A percentile compares a stretch with the other conserved stretches of the same genome.
Evolutionary conservation across 495 filamentous ascomycete genomes (phyloP).

Genomic region (Penicillium lividum): DNA sequence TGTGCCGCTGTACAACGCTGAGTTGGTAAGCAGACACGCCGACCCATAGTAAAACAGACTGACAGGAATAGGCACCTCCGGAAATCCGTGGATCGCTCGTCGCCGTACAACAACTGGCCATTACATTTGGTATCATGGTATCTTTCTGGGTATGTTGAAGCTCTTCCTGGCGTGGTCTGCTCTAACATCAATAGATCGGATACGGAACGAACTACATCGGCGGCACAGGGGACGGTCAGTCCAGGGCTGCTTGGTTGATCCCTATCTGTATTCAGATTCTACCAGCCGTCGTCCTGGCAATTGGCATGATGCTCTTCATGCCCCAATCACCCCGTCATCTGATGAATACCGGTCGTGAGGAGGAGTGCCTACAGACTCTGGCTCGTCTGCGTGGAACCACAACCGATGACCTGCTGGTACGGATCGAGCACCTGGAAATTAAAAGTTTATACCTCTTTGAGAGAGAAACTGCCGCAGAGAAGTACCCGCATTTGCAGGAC

Average conservation of each 20-base stretch:
- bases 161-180: not conserved
- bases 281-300: slow-evolving; percentile 42
- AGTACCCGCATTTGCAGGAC: slow-evolving; percentile 35
- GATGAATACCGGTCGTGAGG: slow-evolving; percentile 34
- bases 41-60: slow-evolving; percentile 36
- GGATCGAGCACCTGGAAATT: slow-evolving; percentile 79
- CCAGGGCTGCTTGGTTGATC: slow-evolving; percentile 46
- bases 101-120: slow-evolving; percentile 71
- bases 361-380: slow-evolving; percentile 49
- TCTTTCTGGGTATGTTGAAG: slow-evolving; percentile 60
- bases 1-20: slow-evolving; percentile 64
- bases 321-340: slow-evolving; percentile 81
- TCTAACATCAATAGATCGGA: slow-evolving; percentile 42
- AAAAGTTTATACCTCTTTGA: slow-evolving; percentile 75
- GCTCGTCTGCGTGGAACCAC: slow-evolving; percentile 62
- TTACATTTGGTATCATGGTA: slow-evolving; percentile 62
- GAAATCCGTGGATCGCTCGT: slow-evolving; percentile 72
- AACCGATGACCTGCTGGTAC: slow-evolving; percentile 62
- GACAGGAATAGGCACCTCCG: slow-evolving; percentile 54
- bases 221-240: slow-evolving; percentile 42
- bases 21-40: slow-evolving; percentile 48
- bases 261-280: slow-evolving; percentile 47
- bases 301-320: slow-evolving; percentile 63
- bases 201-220: slow-evolving; percentile 50
- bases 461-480: slow-evolving; percentile 62